Percentiles rank a stretch among this genome's conserved stretches.
Evolutionary conservation across 192 early-diverging fungal species (phyloP).

Genomic region (Spinellus fusiger): DNA sequence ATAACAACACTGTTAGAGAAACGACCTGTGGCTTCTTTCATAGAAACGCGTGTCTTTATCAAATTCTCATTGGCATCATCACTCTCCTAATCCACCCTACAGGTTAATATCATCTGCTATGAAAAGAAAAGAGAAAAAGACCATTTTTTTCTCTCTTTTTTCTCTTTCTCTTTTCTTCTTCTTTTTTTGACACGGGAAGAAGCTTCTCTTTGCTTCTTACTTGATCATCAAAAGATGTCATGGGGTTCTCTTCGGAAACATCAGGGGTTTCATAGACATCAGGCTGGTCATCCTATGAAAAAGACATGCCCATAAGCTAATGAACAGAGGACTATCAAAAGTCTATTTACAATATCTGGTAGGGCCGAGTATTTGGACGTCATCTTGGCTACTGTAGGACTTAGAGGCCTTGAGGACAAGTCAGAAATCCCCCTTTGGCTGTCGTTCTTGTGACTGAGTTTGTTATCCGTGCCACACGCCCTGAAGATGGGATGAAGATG

Average conservation of each 20-base stretch:
- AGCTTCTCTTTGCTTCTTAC: not conserved
- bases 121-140: conserved; percentile 7
- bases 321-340: not conserved
- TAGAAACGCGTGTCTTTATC: conserved; percentile 43
- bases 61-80: conserved; percentile 61
- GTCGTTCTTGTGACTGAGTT: not conserved
- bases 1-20: conserved; percentile 53
- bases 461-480: no score
- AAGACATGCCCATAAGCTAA: not conserved
- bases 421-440: not conserved
- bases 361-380: conserved; percentile 15
- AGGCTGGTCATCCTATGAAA: conserved; percentile 57
- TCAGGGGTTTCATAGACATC: conserved; percentile 88
- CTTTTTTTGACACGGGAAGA: not conserved
- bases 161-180: not conserved
- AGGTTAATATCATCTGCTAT: conserved; percentile 4
- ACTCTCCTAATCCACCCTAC: no score
- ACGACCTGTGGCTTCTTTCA: conserved; percentile 46
- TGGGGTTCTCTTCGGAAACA: conserved; percentile 5
- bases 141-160: no score
- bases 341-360: conserved; percentile 16
- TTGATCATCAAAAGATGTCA: conserved; percentile 24
- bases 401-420: not conserved
- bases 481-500: no score
- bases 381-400: not conserved